Percentiles rank a stretch among this genome's conserved stretches.
Conservation (phyloP, 768 basidiomycete species). For the Mycena rebaudengoi region DNA sequence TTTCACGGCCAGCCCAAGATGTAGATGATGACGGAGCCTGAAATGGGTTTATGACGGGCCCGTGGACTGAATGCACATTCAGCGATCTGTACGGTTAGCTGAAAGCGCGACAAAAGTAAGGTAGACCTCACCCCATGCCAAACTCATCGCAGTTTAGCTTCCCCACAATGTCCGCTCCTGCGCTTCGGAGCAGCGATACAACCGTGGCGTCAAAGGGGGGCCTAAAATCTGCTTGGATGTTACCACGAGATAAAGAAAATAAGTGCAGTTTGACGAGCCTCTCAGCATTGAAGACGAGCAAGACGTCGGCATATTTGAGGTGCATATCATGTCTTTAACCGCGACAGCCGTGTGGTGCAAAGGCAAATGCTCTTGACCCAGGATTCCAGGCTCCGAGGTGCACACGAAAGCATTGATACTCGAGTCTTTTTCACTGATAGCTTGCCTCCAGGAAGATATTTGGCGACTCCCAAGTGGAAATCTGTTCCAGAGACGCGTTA, state of each 20-base stretch:
- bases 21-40: constrained; percentile 33
- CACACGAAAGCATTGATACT: constrained; percentile 66
- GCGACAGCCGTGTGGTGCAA: constrained; percentile 63
- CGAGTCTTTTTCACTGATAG: constrained; percentile 47
- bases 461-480: no score
- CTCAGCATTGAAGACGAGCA: constrained; percentile 82
- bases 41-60: constrained; percentile 83
- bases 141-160: constrained; percentile 98
- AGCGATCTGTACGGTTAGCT: constrained; percentile 63
- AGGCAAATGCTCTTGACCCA: constrained; percentile 27
- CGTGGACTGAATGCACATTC: constrained; percentile 77
- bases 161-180: constrained; percentile 79
- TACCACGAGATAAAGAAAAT: neutral
- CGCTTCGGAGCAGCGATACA: constrained; percentile 63
- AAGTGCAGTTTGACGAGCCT: constrained; percentile 45
- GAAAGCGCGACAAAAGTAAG: neutral
- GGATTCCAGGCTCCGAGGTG: constrained; percentile 27
- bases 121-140: constrained; percentile 86
- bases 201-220: constrained; percentile 92
- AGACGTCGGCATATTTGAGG: constrained; percentile 65
- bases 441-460: constrained; percentile 36
- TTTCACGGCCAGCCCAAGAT: constrained; percentile 42
- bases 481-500: constrained; percentile 15
- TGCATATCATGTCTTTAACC: constrained; percentile 91
- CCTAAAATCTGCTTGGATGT: constrained; percentile 61